phyloP scores from a whole-genome alignment of 2,329 filamentous ascomycete species.

The Ceratocystis huliohia region DNA sequence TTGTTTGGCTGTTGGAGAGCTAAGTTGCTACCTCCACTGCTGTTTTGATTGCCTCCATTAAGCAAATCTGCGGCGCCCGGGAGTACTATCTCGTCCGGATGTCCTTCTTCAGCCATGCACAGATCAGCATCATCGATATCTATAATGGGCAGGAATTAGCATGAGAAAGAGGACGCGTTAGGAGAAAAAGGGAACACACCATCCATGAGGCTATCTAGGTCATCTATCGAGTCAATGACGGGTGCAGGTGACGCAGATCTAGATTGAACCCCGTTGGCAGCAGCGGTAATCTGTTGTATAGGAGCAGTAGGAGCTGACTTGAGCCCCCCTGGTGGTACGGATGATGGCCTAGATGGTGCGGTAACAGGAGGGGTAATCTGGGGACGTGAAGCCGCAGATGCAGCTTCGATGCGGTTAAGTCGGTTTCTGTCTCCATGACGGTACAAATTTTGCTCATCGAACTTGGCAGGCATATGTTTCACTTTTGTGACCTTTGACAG shows the following conservation, averaged over 20 bases:
- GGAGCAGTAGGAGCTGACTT: constrained; percentile 15
- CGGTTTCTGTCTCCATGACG: constrained; percentile 51
- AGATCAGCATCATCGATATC: constrained; percentile 71
- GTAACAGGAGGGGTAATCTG: background rate
- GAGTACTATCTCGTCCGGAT: constrained; percentile 64
- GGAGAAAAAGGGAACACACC: background rate
- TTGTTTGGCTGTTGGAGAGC: constrained; percentile 21
- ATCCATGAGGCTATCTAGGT: constrained; percentile 26
- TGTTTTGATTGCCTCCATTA: background rate
- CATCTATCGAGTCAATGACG: constrained; percentile 19
- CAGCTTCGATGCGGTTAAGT: constrained; percentile 7
- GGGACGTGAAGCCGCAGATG: background rate
- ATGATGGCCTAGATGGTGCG: background rate
- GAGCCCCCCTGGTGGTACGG: background rate
- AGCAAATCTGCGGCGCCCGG: constrained; percentile 23
- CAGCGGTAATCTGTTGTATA: constrained; percentile 29
- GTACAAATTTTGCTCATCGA: constrained; percentile 67
- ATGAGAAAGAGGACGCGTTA: background rate
- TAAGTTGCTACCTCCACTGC: constrained; percentile 18
- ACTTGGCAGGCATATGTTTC: constrained; percentile 60
- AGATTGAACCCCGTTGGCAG: constrained; percentile 12
- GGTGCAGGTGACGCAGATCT: constrained; percentile 16
- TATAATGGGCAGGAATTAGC: constrained; percentile 26
- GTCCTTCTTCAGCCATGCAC: constrained; percentile 52
- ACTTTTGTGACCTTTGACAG: constrained; percentile 79